A percentile compares a stretch with the other conserved stretches of the same genome.
Evolutionary conservation across 2,329 filamentous ascomycete species (phyloP).

Genomic region (Aureobasidium pullulans): DNA sequence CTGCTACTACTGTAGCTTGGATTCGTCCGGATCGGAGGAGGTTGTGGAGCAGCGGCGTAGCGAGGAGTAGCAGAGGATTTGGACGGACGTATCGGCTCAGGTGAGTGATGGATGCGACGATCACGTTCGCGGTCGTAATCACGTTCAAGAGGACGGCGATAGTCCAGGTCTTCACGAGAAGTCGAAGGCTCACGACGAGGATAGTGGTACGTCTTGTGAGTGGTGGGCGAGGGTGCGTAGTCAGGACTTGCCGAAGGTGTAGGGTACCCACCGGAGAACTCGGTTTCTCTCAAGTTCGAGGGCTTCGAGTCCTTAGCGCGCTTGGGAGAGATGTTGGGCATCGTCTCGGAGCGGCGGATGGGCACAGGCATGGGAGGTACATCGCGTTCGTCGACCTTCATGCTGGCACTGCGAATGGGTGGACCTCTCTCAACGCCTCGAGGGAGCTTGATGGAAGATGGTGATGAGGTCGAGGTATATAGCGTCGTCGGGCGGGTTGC

Average conservation of each 20-base stretch:
- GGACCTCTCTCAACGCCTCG: constrained; percentile 17
- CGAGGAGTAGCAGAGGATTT: background rate
- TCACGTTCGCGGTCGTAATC: constrained; percentile 13
- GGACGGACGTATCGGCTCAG: background rate
- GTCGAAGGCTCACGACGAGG: constrained; percentile 21
- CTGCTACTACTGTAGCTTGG: background rate
- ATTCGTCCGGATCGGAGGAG: constrained; percentile 1
- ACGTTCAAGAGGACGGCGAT: constrained; percentile 12
- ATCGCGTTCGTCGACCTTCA: constrained; percentile 22
- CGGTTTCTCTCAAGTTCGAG: constrained; percentile 22
- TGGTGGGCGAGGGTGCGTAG: constrained; percentile 7
- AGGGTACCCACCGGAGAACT: constrained; percentile 20
- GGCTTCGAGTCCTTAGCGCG: constrained; percentile 14
- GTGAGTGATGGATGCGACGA: constrained; percentile 7
- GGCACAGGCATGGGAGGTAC: constrained; percentile 23
- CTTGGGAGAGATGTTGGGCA: constrained; percentile 24
- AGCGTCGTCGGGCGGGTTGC: constrained; percentile 26
- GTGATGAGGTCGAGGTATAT: constrained; percentile 30
- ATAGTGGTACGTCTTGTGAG: constrained; percentile 20
- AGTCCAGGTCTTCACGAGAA: constrained; percentile 23
- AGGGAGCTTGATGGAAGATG: constrained; percentile 23
- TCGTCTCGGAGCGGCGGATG: constrained; percentile 37
- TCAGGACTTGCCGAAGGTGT: constrained; percentile 25
- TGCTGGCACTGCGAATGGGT: constrained; percentile 21
- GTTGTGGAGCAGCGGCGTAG: constrained; percentile 2